These are phyloP conservation scores for Trichosporon sp. DNA, from an alignment of 1,284 basidiomycete genomes.

Conservation along the genomic window DNA sequence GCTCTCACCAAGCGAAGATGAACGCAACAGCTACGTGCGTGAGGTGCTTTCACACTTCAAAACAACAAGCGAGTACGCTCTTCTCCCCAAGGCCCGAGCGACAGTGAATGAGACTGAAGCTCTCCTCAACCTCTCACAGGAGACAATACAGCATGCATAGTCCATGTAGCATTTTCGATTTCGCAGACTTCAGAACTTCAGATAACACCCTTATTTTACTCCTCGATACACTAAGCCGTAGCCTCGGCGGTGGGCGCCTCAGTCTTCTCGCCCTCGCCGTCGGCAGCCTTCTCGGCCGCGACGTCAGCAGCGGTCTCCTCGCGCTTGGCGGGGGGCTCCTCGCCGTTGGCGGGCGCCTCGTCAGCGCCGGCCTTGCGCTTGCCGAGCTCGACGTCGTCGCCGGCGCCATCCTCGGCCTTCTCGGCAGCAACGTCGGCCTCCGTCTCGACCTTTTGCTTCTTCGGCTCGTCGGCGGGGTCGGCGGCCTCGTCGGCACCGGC, in stretches of 20 bases:
- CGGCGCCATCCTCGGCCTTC: neutral
- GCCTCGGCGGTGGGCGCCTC: neutral
- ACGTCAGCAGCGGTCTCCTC: neutral
- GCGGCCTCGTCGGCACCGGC: constrained; percentile 13
- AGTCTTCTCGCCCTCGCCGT: neutral
- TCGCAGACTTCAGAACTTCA: neutral
- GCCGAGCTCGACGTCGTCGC: neutral
- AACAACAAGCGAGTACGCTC: constrained; percentile 24
- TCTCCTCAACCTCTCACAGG: neutral
- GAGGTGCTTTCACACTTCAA: constrained; percentile 26
- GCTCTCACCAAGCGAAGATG: constrained; percentile 20
- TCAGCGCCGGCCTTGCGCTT: constrained; percentile 1
- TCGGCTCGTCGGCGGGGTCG: constrained; percentile 6
- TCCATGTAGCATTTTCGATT: neutral
- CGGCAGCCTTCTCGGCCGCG: neutral
- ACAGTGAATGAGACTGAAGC: constrained; percentile 25
- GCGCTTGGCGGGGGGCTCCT: neutral
- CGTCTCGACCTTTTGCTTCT: constrained; percentile 9
- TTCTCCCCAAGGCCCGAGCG: constrained; percentile 21
- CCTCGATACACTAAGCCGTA: neutral
- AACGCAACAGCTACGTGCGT: constrained; percentile 24
- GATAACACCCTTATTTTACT: neutral
- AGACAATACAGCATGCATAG: neutral
- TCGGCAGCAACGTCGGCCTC: constrained; percentile 1
- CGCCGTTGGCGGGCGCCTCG: neutral